Evolutionary conservation across 257 asterid species (phyloP).

Genomic region (Solanum habrochaites): DNA sequence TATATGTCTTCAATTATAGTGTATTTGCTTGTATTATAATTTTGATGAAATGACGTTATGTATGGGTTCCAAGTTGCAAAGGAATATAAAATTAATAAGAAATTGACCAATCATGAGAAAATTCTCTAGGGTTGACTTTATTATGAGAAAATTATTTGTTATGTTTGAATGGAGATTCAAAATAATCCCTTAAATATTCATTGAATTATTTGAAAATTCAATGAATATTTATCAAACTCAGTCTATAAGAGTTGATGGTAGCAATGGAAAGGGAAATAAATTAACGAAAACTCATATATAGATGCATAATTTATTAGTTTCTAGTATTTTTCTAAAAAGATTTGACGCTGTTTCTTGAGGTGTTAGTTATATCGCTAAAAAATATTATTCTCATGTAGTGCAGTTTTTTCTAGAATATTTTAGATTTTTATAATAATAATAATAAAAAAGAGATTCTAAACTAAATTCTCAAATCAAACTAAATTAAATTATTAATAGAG

Average conservation of each 20-base stretch:
- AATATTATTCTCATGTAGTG: neutral
- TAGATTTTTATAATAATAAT: neutral
- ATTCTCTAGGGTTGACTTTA: neutral
- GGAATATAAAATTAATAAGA: neutral
- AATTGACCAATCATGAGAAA: neutral
- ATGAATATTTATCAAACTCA: neutral
- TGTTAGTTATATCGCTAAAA: too few relatives aligned
- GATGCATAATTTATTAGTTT: neutral
- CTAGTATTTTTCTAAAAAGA: neutral
- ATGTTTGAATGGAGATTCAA: neutral
- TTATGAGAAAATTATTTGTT: neutral
- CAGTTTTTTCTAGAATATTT: neutral
- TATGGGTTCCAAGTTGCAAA: neutral
- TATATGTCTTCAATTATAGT: neutral
- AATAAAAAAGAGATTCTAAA: too few relatives aligned
- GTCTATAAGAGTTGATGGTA: neutral
- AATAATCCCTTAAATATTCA: neutral
- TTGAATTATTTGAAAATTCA: neutral
- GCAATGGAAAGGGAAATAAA: neutral
- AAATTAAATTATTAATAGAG: too few relatives aligned
- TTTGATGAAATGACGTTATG: neutral
- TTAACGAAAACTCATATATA: neutral
- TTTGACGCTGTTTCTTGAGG: too few relatives aligned
- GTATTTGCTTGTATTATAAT: neutral
- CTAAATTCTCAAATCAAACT: neutral